phyloP scores from a whole-genome alignment of 2,329 filamentous ascomycete species.

The Cytospora paraplurivora region DNA sequence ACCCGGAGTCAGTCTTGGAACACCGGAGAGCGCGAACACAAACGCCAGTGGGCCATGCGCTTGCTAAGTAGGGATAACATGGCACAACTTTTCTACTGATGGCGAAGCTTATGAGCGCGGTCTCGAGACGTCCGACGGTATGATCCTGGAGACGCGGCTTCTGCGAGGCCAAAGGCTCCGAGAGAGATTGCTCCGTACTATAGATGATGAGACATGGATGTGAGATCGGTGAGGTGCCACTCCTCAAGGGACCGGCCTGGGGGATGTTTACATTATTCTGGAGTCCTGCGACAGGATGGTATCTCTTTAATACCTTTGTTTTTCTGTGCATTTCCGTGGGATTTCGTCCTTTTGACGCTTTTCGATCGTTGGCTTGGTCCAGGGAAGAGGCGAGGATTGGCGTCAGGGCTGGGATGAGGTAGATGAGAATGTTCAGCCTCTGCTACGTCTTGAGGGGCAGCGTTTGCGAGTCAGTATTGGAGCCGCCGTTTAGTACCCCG shows the following conservation, averaged over 20 bases:
- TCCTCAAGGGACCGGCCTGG: constrained; percentile 25
- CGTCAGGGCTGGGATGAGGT: constrained; percentile 22
- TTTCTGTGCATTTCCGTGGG: constrained; percentile 30
- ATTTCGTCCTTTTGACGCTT: constrained; percentile 29
- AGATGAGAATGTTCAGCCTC: constrained; percentile 24
- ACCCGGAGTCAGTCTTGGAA: constrained; percentile 57
- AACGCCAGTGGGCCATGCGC: constrained; percentile 58
- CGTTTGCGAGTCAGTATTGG: constrained; percentile 10
- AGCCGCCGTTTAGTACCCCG: constrained; percentile 5
- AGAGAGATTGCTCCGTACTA: background rate
- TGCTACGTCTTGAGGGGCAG: constrained; percentile 13
- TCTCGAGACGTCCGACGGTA: background rate
- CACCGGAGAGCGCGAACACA: constrained; percentile 59
- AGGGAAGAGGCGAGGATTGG: constrained; percentile 25
- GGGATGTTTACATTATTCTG: constrained; percentile 35
- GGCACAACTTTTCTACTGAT: background rate
- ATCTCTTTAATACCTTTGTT: constrained; percentile 39
- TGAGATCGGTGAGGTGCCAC: constrained; percentile 10
- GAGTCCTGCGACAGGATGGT: constrained; percentile 35
- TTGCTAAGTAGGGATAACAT: constrained; percentile 45
- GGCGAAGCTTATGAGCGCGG: constrained; percentile 4
- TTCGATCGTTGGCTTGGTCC: constrained; percentile 25
- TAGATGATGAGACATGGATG: background rate
- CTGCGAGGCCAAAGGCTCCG: constrained; percentile 7
- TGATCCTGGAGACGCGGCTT: background rate